phyloP scores from a whole-genome alignment of 805 yeast species.

The Starmerella apicola region DNA sequence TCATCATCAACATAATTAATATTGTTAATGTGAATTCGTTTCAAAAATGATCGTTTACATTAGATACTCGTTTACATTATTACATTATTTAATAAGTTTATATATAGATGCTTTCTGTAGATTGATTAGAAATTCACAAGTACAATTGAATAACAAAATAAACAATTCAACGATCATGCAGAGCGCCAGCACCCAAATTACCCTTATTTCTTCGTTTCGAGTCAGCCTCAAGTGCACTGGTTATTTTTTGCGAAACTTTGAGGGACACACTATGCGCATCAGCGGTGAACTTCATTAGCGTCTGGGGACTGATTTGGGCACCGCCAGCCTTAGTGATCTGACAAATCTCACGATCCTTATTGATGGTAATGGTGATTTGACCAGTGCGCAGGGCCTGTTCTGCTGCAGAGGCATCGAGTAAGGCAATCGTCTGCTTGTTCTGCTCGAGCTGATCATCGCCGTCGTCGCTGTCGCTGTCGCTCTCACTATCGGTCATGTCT shows the following conservation, averaged over 20 bases:
- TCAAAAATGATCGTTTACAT: not conserved
- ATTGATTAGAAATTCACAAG: too few species aligned
- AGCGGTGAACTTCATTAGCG: constrained; percentile 55
- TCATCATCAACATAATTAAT: not conserved
- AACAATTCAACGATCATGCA: constrained; percentile 24
- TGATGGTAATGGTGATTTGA: constrained; percentile 69
- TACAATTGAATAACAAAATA: not conserved
- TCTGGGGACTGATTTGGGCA: constrained; percentile 59
- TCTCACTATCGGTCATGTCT: constrained; percentile 27
- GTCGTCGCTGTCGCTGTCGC: not conserved
- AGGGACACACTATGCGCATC: constrained; percentile 55
- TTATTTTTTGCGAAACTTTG: constrained; percentile 50
- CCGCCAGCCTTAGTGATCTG: constrained; percentile 90
- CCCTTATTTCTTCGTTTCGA: constrained; percentile 36
- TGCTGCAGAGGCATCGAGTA: constrained; percentile 57
- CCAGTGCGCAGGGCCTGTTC: constrained; percentile 76
- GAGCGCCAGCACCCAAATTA: constrained; percentile 23
- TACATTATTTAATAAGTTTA: too few species aligned
- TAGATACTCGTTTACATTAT: not conserved
- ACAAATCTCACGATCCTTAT: constrained; percentile 81
- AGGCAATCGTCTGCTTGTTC: constrained; percentile 6
- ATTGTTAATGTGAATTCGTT: not conserved
- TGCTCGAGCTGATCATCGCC: constrained; percentile 5
- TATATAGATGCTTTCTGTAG: too few species aligned
- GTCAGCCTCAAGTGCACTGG: constrained; percentile 43